Evolutionary conservation across 1,284 basidiomycete genomes (phyloP), one percentile per base, ranked within the genome.

Genomic region (Athelia psychrophila): DNA sequence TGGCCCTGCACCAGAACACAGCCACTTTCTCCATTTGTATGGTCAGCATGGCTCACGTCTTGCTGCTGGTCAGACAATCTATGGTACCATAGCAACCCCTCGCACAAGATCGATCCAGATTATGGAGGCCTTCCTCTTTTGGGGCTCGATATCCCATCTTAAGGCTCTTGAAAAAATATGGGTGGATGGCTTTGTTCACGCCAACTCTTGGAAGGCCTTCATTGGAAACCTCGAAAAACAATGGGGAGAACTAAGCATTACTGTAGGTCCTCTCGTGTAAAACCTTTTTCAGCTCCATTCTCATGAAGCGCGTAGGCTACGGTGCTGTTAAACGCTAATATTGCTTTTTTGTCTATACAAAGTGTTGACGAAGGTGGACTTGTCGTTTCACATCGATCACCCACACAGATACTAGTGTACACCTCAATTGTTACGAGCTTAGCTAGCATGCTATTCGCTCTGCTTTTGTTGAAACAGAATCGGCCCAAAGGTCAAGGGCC

Each of bases 171-270:
- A 70, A 38, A 66, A 63, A 16, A 62, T 73, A 33, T 76, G 66
- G 63, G 67, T 71, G 0, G 79, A 80, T 54, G 52, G 64, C 2
- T 58, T 77, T 16, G 64, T 79, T 47, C 60, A 71, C 30, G 55
- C 66, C 23, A 55, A 65, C 0, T 62, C 66, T 1, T 81, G 78
- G 75, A 60, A 52, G 13, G 53, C 64, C 3, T 76, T 75, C 40
- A 70, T 81, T 10, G 56, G 61, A 6, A 75, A 72, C 49, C 59
- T 83, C 24, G 71, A 69, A 13, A 58, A 61, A 2, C 79, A 85
- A 54, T 79, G 83, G 76, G 65, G 68, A 47, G 75, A 78, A 38
- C 75, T 75, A 51, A 70, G 76, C 24, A 67, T 83, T 12, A 74
- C 73, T 53, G 81, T 83, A 51, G 6, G 16, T 42, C 6, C 20